Evolutionary conservation across 208 protist species (phyloP).

Genomic region (Trypanosoma avium): DNA sequence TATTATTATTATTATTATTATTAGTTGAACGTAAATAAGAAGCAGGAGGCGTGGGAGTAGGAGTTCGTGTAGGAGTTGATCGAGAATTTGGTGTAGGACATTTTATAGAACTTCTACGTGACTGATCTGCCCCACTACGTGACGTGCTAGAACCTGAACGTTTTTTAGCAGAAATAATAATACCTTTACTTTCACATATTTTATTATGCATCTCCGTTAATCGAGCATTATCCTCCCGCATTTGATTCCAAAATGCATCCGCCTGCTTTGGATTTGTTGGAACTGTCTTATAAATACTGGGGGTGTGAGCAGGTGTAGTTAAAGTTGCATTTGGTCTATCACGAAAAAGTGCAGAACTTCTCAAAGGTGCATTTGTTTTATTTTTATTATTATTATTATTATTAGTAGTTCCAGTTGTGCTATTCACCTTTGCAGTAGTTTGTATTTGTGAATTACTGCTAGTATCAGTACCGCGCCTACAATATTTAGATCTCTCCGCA

Average conservation of each 20-base stretch:
- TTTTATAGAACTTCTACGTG: too few relatives aligned
- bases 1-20: too few relatives aligned
- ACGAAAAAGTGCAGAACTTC: slow-evolving; percentile 2
- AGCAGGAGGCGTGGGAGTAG: too few relatives aligned
- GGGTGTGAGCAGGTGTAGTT: background rate
- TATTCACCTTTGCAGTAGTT: background rate
- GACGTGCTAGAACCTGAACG: background rate
- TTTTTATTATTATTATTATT: background rate
- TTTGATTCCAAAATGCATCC: slow-evolving; percentile 15
- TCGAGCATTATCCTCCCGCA: slow-evolving; percentile 10
- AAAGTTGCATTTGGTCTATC: background rate
- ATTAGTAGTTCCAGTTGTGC: too few relatives aligned
- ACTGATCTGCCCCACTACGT: background rate
- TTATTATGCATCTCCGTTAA: slow-evolving; percentile 9
- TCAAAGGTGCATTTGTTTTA: background rate
- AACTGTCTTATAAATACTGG: background rate
- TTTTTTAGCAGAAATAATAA: background rate
- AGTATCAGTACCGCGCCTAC: background rate
- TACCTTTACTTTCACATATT: slow-evolving; percentile 14
- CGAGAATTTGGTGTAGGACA: background rate
- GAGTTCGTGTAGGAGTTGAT: background rate
- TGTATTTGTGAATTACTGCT: background rate
- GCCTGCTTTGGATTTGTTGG: slow-evolving; percentile 14
- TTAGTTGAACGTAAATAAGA: too few relatives aligned
- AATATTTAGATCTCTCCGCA: slow-evolving; percentile 12